Evolutionary conservation across 352 stramenopile species (phyloP).

Genomic region (Phytopythium delawarense): DNA sequence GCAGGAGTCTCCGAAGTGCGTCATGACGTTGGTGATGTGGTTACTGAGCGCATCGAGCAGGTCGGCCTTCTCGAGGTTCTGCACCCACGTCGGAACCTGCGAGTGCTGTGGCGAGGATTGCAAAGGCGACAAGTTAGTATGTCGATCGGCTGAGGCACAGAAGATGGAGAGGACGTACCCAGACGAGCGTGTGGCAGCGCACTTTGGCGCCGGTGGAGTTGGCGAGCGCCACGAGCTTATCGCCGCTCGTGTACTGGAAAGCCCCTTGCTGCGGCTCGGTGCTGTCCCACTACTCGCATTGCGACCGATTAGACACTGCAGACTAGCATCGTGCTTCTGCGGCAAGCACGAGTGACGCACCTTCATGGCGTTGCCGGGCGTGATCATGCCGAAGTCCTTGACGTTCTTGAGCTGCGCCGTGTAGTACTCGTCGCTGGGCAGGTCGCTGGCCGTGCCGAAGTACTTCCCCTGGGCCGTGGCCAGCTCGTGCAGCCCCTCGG

Average conservation of each 20-base stretch:
- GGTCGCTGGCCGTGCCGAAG: constrained; percentile 21
- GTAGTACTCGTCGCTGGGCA: constrained; percentile 14
- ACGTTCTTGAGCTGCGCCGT: constrained; percentile 22
- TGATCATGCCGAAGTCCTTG: constrained; percentile 28
- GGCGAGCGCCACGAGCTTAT: constrained; percentile 23
- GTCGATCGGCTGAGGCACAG: too few species aligned
- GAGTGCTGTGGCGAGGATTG: constrained; percentile 15
- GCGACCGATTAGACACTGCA: background rate
- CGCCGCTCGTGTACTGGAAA: constrained; percentile 24
- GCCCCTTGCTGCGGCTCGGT: constrained; percentile 18
- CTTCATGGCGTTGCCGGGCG: constrained; percentile 28
- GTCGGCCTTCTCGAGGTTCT: constrained; percentile 22
- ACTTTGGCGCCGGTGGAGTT: constrained; percentile 22
- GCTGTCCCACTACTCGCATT: background rate
- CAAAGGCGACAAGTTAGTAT: background rate
- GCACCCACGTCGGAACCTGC: constrained; percentile 28
- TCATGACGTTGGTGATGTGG: constrained; percentile 17
- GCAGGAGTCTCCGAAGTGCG: constrained; percentile 27
- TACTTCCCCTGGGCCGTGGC: constrained; percentile 25
- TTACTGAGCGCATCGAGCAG: constrained; percentile 23
- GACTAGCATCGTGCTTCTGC: background rate
- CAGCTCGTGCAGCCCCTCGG: constrained; percentile 18
- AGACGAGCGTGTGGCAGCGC: constrained; percentile 24
- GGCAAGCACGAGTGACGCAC: constrained; percentile 2
- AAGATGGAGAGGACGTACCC: constrained; percentile 12